Conservation (phyloP, 345 rosid genomes). For the Acer saccharum region DNA sequence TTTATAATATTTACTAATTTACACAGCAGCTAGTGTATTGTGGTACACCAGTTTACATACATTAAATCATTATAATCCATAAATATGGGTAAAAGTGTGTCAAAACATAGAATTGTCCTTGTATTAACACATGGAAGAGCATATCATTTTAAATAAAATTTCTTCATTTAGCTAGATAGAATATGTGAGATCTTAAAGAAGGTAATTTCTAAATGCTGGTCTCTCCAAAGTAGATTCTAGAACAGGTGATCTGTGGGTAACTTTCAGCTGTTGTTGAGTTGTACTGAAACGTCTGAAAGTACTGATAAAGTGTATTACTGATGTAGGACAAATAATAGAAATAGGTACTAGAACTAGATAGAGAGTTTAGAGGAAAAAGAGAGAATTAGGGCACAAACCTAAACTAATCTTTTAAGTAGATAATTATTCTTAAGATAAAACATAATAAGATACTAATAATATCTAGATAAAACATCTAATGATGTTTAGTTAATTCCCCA, state of each 20-base stretch:
- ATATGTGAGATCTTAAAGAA: not conserved
- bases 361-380: too few species aligned
- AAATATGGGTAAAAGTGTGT: not conserved
- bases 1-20: not conserved
- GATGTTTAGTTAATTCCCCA: too few species aligned
- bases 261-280: constrained; percentile 1
- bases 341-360: too few species aligned
- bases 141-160: not conserved
- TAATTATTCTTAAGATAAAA: too few species aligned
- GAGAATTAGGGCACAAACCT: too few species aligned
- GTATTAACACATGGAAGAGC: not conserved
- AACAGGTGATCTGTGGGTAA: not conserved
- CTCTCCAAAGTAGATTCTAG: not conserved
- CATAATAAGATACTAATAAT: too few species aligned
- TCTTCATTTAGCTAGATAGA: not conserved
- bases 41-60: not conserved
- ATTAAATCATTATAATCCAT: not conserved
- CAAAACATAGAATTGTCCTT: not conserved
- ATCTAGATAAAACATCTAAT: too few species aligned
- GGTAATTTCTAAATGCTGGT: not conserved
- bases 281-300: not conserved
- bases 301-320: not conserved
- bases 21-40: not conserved
- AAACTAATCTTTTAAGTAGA: too few species aligned
- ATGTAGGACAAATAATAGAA: too few species aligned